Percentiles rank a stretch among this genome's conserved stretches.
phyloP scores from a whole-genome alignment of 2,329 filamentous ascomycete genomes.

The Pochonia chlamydosporia region DNA sequence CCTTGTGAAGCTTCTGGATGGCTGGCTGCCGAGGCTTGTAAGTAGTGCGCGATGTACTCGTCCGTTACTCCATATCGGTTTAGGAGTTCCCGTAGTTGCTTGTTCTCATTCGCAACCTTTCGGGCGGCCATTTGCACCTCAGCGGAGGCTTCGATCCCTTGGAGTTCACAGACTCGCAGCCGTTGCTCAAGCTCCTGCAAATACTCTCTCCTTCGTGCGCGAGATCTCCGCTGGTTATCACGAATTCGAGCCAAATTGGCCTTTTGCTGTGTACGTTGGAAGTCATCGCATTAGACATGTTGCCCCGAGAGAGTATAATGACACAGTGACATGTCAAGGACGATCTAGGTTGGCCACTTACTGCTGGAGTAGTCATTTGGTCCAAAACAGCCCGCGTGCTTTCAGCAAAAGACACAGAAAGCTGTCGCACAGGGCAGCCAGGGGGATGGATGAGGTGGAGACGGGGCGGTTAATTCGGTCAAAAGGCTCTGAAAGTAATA shows the following conservation, averaged over 20 bases:
- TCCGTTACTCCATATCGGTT: slow-evolving; percentile 51
- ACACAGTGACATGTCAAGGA: too few relatives aligned
- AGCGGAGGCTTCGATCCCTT: slow-evolving; percentile 61
- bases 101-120: slow-evolving; percentile 65
- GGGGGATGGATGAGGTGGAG: slow-evolving; percentile 2
- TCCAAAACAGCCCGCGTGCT: not conserved
- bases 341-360: slow-evolving; percentile 10
- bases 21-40: slow-evolving; percentile 19
- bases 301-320: not conserved
- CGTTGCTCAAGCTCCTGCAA: slow-evolving; percentile 63
- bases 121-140: slow-evolving; percentile 67
- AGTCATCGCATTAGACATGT: not conserved
- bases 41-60: slow-evolving; percentile 42
- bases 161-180: slow-evolving; percentile 52
- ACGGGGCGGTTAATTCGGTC: not conserved
- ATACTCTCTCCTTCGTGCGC: slow-evolving; percentile 69
- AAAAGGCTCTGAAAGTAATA: not conserved
- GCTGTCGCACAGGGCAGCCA: not conserved
- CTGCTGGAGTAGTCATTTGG: slow-evolving; percentile 17
- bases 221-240: slow-evolving; percentile 72
- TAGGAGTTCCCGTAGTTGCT: slow-evolving; percentile 54
- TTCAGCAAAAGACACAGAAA: not conserved
- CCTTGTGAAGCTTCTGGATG: slow-evolving; percentile 11
- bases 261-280: slow-evolving; percentile 23
- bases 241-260: slow-evolving; percentile 53